Percentiles rank a stretch among this genome's conserved stretches.
phyloP scores from a whole-genome alignment of 2,329 filamentous ascomycete genomes.

The Nakataea oryzae region DNA sequence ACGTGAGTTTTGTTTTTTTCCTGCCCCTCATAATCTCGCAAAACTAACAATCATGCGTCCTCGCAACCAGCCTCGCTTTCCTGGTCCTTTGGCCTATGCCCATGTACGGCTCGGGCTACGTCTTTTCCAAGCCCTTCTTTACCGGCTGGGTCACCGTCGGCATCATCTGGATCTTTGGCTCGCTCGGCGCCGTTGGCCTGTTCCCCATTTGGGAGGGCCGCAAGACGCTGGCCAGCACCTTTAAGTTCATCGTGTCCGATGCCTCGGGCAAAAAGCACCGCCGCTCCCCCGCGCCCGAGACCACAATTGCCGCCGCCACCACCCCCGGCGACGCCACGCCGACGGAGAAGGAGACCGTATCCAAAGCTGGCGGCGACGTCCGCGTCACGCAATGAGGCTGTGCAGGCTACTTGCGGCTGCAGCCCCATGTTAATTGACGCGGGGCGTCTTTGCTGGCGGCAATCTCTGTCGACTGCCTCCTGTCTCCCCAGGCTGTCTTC shows the following conservation, averaged over 20 bases:
- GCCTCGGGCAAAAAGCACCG: constrained; percentile 32
- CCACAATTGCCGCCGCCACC: neutral
- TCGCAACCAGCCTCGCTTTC: constrained; percentile 47
- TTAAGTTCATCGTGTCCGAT: constrained; percentile 52
- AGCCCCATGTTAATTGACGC: neutral
- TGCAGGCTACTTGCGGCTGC: neutral
- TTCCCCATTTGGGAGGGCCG: constrained; percentile 77
- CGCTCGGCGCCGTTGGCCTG: constrained; percentile 61
- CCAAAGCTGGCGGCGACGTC: neutral
- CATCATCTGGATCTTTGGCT: constrained; percentile 72
- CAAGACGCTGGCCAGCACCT: constrained; percentile 50
- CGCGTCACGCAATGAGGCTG: neutral
- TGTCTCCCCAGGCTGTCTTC: neutral
- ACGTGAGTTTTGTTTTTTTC: constrained; percentile 12
- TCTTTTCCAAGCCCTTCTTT: constrained; percentile 76
- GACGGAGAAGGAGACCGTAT: constrained; percentile 8
- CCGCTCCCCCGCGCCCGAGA: constrained; percentile 10
- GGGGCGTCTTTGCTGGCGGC: too few relatives aligned
- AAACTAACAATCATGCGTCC: neutral
- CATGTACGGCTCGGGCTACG: constrained; percentile 72
- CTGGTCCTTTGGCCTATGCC: constrained; percentile 87
- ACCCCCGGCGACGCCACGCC: constrained; percentile 10
- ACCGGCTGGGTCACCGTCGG: constrained; percentile 70
- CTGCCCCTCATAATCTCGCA: too few relatives aligned
- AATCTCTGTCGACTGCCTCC: neutral